Conservation (phyloP, 768 basidiomycete genomes). For the Collybiopsis luxurians region DNA sequence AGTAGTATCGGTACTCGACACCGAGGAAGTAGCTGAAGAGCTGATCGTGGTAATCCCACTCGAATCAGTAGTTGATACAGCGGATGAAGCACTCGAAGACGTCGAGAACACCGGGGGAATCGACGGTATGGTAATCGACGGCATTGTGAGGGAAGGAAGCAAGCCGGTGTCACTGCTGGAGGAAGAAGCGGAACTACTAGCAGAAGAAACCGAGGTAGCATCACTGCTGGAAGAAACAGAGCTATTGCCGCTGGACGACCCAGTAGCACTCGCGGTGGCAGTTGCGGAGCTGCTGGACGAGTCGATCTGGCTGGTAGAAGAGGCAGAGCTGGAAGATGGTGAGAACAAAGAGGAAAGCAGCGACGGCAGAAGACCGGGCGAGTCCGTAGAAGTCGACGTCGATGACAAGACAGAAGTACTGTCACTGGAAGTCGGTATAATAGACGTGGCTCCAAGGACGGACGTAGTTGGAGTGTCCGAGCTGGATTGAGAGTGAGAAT, state of each 20-base stretch:
- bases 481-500: conserved; percentile 23
- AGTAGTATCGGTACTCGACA: neutral
- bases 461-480: conserved; percentile 18
- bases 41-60: neutral
- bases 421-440: neutral
- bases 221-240: neutral
- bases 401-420: neutral
- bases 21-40: neutral
- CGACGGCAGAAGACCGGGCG: neutral
- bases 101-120: neutral
- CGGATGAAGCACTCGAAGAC: neutral
- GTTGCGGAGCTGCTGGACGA: neutral
- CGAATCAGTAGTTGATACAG: neutral
- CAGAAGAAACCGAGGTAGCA: neutral
- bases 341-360: neutral
- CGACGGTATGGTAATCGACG: neutral
- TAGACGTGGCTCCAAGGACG: conserved; percentile 18
- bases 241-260: neutral
- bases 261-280: neutral
- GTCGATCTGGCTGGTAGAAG: neutral
- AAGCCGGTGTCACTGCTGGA: neutral
- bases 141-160: neutral
- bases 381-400: neutral
- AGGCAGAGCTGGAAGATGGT: neutral
- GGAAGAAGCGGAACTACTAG: neutral